Percentiles rank a stretch among this genome's conserved stretches.
Conservation (phyloP, 2,329 filamentous ascomycete genomes). For the Fusarium sambucinum region DNA sequence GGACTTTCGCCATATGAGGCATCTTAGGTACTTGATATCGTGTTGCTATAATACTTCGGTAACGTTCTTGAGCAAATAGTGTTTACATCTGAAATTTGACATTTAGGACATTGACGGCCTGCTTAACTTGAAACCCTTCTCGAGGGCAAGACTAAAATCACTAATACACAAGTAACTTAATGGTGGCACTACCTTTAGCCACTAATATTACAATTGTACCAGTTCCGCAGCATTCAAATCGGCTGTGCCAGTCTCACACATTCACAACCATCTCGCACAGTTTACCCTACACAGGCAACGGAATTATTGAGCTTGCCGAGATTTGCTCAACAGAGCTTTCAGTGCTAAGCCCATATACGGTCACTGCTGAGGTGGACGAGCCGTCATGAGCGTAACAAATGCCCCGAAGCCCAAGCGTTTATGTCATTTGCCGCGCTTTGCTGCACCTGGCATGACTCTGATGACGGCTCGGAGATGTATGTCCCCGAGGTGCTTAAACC, state of each 20-base stretch:
- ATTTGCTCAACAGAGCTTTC: neutral
- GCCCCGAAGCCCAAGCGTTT: neutral
- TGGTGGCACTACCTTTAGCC: neutral
- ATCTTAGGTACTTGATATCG: neutral
- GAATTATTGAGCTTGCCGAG: neutral
- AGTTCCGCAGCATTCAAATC: neutral
- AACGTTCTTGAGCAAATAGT: neutral
- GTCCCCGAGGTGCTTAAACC: neutral
- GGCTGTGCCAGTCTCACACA: neutral
- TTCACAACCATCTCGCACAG: neutral
- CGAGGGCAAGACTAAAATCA: neutral
- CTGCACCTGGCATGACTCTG: neutral
- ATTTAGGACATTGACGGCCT: neutral
- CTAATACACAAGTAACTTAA: neutral
- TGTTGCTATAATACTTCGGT: too few relatives aligned
- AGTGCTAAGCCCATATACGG: neutral
- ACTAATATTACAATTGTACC: neutral
- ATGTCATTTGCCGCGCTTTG: neutral
- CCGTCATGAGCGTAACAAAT: neutral
- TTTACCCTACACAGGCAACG: neutral
- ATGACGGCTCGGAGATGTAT: neutral
- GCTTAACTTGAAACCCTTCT: neutral
- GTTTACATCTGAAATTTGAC: neutral
- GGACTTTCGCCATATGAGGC: too few relatives aligned
- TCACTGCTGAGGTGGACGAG: neutral